These are phyloP conservation scores for Conringia planisiliqua DNA, from an alignment of 345 rosid species.

Conservation along the genomic window DNA sequence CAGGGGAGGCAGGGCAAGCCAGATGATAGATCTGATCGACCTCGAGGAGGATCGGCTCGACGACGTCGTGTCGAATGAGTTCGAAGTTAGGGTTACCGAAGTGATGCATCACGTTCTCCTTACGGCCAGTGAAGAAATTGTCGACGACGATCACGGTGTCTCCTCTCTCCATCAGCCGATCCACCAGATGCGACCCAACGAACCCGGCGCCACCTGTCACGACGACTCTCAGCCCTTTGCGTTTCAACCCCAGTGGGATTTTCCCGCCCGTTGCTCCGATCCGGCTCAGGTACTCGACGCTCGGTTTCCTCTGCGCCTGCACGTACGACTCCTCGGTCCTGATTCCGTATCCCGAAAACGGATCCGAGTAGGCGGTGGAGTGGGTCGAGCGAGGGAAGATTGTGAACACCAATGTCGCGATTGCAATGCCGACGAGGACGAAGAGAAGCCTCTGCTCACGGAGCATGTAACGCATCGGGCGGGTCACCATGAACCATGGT, in stretches of 20 bases:
- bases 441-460: slow-evolving; percentile 52
- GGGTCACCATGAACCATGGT: slow-evolving; percentile 67
- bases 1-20: slow-evolving; percentile 91
- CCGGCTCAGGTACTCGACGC: slow-evolving; percentile 8
- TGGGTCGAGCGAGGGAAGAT: slow-evolving; percentile 38
- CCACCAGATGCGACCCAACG: slow-evolving; percentile 91
- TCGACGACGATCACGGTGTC: slow-evolving; percentile 77
- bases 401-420: slow-evolving; percentile 58
- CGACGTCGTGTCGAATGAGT: slow-evolving; percentile 76
- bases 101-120: slow-evolving; percentile 71
- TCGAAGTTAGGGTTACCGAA: slow-evolving; percentile 74
- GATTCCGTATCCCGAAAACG: slow-evolving; percentile 25
- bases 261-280: slow-evolving; percentile 43
- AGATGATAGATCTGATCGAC: slow-evolving; percentile 92
- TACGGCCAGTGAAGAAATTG: slow-evolving; percentile 75
- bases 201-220: slow-evolving; percentile 91
- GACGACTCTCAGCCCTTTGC: slow-evolving; percentile 53
- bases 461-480: slow-evolving; percentile 49
- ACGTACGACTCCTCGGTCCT: slow-evolving; percentile 15
- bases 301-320: slow-evolving; percentile 34
- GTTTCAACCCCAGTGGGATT: slow-evolving; percentile 55
- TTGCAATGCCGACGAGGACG: slow-evolving; percentile 56
- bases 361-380: slow-evolving; percentile 15
- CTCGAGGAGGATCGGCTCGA: slow-evolving; percentile 73
- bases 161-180: slow-evolving; percentile 70